A percentile compares a stretch with the other conserved stretches of the same genome.
phyloP scores from a whole-genome alignment of 1,284 basidiomycete species.

The Boletus chippewaensis region DNA sequence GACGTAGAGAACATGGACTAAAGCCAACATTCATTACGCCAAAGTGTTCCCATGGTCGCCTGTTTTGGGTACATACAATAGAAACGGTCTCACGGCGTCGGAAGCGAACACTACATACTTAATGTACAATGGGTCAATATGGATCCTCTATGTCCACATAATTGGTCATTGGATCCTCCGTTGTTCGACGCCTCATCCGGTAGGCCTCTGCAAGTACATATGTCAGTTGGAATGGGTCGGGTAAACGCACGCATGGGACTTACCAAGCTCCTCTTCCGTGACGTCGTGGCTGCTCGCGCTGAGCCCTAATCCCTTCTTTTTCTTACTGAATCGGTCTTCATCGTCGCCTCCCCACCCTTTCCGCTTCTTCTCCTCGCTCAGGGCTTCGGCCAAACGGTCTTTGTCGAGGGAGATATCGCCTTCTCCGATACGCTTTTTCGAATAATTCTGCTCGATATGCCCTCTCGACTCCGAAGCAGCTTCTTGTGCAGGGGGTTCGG shows the following conservation, averaged over 20 bases:
- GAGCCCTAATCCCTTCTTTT: conserved; percentile 44
- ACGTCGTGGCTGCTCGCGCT: conserved; percentile 56
- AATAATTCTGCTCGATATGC: conserved; percentile 54
- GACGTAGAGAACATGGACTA: conserved; percentile 39
- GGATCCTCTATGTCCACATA: conserved; percentile 57
- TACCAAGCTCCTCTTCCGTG: conserved; percentile 88
- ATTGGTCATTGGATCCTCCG: conserved; percentile 86
- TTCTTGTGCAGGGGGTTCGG: conserved; percentile 24
- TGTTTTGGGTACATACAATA: conserved; percentile 22
- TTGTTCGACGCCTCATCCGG: conserved; percentile 61
- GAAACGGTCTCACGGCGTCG: conserved; percentile 26
- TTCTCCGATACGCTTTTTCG: conserved; percentile 68
- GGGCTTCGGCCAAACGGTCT: conserved; percentile 58
- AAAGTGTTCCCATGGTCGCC: conserved; percentile 16
- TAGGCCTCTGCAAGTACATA: conserved; percentile 63
- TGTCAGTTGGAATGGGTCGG: conserved; percentile 8
- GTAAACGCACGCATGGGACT: conserved; percentile 26
- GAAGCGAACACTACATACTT: not conserved
- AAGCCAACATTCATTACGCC: conserved; percentile 17
- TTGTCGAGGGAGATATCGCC: conserved; percentile 69
- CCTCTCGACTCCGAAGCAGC: conserved; percentile 34
- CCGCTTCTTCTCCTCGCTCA: conserved; percentile 78
- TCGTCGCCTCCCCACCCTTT: conserved; percentile 54
- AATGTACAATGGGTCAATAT: conserved; percentile 9
- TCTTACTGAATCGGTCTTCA: conserved; percentile 54